These are phyloP conservation scores for Boletus smithii DNA, from an alignment of 1,284 basidiomycete species.

Conservation along the genomic window DNA sequence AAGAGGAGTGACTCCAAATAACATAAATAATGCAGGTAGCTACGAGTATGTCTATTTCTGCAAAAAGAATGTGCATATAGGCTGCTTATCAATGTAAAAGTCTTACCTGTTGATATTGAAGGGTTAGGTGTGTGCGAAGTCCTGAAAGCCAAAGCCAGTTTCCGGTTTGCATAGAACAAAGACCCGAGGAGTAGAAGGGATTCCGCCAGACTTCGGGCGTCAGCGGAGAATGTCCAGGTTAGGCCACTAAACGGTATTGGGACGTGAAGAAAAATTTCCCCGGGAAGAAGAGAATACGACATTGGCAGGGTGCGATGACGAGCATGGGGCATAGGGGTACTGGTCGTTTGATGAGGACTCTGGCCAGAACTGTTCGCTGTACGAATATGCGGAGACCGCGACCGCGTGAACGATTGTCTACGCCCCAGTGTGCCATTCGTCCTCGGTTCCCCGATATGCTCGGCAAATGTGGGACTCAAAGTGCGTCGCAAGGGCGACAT, in stretches of 20 bases:
- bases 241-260: constrained; percentile 15
- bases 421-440: constrained; percentile 15
- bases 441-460: constrained; percentile 20
- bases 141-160: constrained; percentile 15
- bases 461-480: constrained; percentile 22
- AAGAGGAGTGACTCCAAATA: constrained; percentile 56
- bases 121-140: constrained; percentile 4
- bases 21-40: constrained; percentile 60
- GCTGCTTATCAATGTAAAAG: neutral
- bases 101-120: constrained; percentile 29
- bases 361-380: constrained; percentile 20
- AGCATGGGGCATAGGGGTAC: constrained; percentile 14
- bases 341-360: constrained; percentile 15
- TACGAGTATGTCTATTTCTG: constrained; percentile 61
- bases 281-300: constrained; percentile 25
- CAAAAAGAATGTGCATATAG: constrained; percentile 9
- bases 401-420: constrained; percentile 25
- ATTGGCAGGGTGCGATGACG: constrained; percentile 23
- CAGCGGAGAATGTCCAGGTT: constrained; percentile 25
- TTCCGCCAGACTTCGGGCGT: constrained; percentile 28
- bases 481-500: constrained; percentile 22
- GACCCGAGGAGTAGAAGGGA: constrained; percentile 26
- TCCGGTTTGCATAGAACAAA: constrained; percentile 33
- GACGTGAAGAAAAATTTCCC: constrained; percentile 19
- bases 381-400: constrained; percentile 23